Evolutionary conservation across 2,329 filamentous ascomycete genomes (phyloP), one percentile per base, ranked within the genome.

Genomic region (Sarocladium oryzae): DNA sequence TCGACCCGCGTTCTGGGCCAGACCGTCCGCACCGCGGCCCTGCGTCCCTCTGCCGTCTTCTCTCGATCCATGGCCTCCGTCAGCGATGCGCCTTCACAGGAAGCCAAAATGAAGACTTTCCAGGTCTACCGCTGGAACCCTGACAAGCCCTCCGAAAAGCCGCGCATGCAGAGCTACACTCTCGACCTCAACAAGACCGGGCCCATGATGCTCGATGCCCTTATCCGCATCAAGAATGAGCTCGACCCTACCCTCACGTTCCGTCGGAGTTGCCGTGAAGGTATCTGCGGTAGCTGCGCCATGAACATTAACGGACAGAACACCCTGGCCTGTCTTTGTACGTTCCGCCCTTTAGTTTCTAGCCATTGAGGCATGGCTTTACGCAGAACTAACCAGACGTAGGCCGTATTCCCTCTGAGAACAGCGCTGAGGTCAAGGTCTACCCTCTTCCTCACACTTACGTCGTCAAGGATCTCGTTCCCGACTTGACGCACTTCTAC

Each of bases 221-320:
- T 99, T 63, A 93, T 99, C 70, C 81, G 92, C 63, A 96, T 99
- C 75, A 99, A 99, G 87, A 99, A 99, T 72, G 93, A 99, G 81
- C 73, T 95, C 57, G 93, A 99, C 71, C 90, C 93, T 49, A 97
- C 93, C 41, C 74, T 99, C 64, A 97, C 93, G 51, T 99, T 99
- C 80, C 83, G 93, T 68, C 76, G 93, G 70, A 95, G 88, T 71
- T 99, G 93, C 76, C 81, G 93, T 74, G 93, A 99, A 81, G 93
- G 93, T 61, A 99, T 99, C 65, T 99, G 93, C 68, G 93, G 93
- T 60, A 95, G 89, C 72, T 99, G 93, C 69, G 93, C 93, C 60
- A 99, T 99, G 93, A 99, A 99, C 79, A 97, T 99, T 69, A 95
- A 97, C 70, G 93, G 93, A 69, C 88, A 95, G 65, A 99, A 99